Evolutionary conservation across 1,284 basidiomycete genomes (phyloP).

Genomic region (Marasmius tenuissimus): DNA sequence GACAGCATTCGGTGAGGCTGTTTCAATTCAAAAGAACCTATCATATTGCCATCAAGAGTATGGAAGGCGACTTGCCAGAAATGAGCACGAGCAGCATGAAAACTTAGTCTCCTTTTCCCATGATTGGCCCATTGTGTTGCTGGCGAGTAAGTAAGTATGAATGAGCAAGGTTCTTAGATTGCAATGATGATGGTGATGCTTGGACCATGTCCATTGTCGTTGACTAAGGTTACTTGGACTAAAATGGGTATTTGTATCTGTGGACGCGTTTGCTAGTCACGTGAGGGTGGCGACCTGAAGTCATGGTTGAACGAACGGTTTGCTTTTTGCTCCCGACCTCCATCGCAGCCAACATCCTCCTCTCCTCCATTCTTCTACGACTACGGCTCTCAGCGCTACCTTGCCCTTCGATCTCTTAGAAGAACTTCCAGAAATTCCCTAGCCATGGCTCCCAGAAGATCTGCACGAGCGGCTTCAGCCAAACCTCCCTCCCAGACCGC

Average conservation of each 20-base stretch:
- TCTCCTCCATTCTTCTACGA: background rate
- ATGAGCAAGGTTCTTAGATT: background rate
- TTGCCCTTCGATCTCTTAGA: background rate
- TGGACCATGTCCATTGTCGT: background rate
- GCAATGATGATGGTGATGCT: background rate
- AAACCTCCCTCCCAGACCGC: slow-evolving; percentile 31
- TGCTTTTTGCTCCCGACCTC: background rate
- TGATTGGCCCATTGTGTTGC: background rate
- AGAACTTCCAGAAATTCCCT: background rate
- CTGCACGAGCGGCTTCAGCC: slow-evolving; percentile 47
- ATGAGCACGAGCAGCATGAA: background rate
- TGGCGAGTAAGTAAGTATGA: too few species aligned
- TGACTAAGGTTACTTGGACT: background rate
- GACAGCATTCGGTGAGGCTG: too few species aligned
- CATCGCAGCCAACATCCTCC: background rate
- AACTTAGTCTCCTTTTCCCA: background rate
- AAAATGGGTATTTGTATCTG: background rate
- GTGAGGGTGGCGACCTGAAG: background rate
- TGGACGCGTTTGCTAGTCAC: background rate
- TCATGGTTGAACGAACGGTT: background rate
- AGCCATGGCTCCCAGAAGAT: slow-evolving; percentile 47
- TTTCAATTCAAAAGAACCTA: too few species aligned
- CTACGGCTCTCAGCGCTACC: background rate
- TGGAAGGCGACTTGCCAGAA: too few species aligned
- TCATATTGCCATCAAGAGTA: too few species aligned